Evolutionary conservation across 371 early-diverging fungal genomes (phyloP).

Genomic region (Mortierella sp.): DNA sequence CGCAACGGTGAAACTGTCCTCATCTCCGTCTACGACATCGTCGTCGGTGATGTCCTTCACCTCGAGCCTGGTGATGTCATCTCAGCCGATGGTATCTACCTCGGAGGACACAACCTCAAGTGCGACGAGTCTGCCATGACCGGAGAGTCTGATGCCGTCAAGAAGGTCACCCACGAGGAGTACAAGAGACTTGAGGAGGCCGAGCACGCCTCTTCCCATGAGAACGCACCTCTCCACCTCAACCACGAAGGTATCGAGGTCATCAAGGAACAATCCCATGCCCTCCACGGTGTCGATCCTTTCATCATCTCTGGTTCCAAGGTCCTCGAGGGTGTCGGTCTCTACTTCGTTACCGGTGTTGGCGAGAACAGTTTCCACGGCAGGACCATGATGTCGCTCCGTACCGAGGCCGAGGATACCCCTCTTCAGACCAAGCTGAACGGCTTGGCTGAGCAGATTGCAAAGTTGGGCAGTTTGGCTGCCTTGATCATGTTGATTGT

Average conservation of each 20-base stretch:
- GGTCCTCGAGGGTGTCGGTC: constrained; percentile 84
- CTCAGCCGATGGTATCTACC: constrained; percentile 90
- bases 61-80: constrained; percentile 97
- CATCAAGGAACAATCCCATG: constrained; percentile 35
- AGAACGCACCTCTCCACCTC: constrained; percentile 14
- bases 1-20: constrained; percentile 84
- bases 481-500: constrained; percentile 78
- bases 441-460: constrained; percentile 76
- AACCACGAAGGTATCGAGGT: constrained; percentile 42
- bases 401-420: constrained; percentile 69
- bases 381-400: constrained; percentile 81
- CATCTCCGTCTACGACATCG: constrained; percentile 88
- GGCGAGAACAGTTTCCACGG: constrained; percentile 84
- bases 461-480: constrained; percentile 77
- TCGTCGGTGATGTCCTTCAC: constrained; percentile 91
- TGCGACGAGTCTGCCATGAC: constrained; percentile 95
- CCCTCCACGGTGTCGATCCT: constrained; percentile 63
- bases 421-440: constrained; percentile 81
- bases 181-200: constrained; percentile 50
- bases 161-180: constrained; percentile 64
- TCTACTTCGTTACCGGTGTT: constrained; percentile 76
- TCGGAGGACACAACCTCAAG: constrained; percentile 85
- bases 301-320: constrained; percentile 83
- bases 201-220: constrained; percentile 59
- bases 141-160: constrained; percentile 93